phyloP scores from a whole-genome alignment of 1,284 basidiomycete genomes.

The Athelia sp. region DNA sequence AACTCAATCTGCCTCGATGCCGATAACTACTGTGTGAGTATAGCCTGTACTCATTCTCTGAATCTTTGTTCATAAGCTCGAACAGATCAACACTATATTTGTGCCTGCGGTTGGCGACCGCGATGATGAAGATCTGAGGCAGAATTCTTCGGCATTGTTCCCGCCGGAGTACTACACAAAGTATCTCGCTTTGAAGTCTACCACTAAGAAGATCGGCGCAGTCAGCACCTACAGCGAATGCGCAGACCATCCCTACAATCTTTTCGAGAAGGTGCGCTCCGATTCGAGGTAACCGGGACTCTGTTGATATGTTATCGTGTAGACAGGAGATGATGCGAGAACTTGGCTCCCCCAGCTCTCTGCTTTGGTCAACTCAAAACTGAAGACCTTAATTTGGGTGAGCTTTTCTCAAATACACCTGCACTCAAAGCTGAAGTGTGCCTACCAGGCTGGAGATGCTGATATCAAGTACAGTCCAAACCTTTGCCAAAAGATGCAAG shows the following conservation, averaged over 20 bases:
- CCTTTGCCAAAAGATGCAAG: constrained; percentile 2
- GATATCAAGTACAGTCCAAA: constrained; percentile 46
- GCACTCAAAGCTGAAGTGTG: background rate
- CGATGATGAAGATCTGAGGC: constrained; percentile 52
- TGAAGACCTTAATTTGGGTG: constrained; percentile 61
- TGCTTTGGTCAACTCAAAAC: constrained; percentile 43
- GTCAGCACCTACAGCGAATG: constrained; percentile 43
- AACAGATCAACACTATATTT: constrained; percentile 42
- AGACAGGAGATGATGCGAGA: constrained; percentile 47
- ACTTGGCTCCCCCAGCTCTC: constrained; percentile 49
- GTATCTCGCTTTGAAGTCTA: constrained; percentile 32
- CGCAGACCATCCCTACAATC: constrained; percentile 29
- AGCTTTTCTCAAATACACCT: constrained; percentile 6
- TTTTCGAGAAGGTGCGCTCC: constrained; percentile 32
- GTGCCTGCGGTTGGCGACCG: constrained; percentile 44
- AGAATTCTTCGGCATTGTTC: constrained; percentile 48
- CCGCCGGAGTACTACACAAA: constrained; percentile 51
- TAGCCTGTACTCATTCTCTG: background rate
- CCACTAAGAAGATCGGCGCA: constrained; percentile 46
- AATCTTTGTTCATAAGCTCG: no score
- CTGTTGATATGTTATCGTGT: constrained; percentile 27
- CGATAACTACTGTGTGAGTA: constrained; percentile 51
- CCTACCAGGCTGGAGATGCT: constrained; percentile 53
- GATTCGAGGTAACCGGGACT: constrained; percentile 24
- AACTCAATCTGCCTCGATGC: constrained; percentile 45